phyloP scores from a whole-genome alignment of 1,284 basidiomycete species.

The Volvariella volvacea region DNA sequence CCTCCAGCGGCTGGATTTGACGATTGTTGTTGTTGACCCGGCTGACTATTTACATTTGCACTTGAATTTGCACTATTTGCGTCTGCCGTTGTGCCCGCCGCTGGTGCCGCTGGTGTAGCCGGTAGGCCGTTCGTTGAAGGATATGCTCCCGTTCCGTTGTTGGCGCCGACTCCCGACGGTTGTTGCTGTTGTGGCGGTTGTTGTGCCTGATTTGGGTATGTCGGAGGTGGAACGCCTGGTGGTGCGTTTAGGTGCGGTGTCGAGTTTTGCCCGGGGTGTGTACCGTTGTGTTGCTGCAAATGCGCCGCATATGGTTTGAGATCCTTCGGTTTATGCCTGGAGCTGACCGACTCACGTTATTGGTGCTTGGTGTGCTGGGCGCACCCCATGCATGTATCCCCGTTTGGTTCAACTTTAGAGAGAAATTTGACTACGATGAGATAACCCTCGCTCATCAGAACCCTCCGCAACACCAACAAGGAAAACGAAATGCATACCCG shows the following conservation, averaged over 20 bases:
- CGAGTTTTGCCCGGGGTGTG: conserved; percentile 28
- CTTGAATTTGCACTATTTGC: conserved; percentile 16
- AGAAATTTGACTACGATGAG: conserved; percentile 52
- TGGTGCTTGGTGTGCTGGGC: conserved; percentile 28
- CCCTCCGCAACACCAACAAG: conserved; percentile 12
- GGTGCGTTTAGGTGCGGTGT: conserved; percentile 42
- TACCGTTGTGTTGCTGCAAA: conserved; percentile 25
- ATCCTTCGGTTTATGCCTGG: no score
- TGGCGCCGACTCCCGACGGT: conserved; percentile 23
- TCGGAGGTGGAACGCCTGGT: conserved; percentile 47
- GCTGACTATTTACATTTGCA: conserved; percentile 20
- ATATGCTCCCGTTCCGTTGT: conserved; percentile 27
- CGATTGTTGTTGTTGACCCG: conserved; percentile 14
- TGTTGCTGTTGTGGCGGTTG: conserved; percentile 22
- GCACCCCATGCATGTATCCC: conserved; percentile 62
- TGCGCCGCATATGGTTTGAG: no score
- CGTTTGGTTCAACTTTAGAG: conserved; percentile 55
- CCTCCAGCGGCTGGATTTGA: no score
- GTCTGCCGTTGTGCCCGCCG: conserved; percentile 14
- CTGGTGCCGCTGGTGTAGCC: conserved; percentile 14
- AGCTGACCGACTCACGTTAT: conserved; percentile 14
- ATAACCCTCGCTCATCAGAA: no score
- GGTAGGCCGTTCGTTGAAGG: conserved; percentile 31
- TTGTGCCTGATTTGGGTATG: conserved; percentile 15
- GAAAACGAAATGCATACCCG: conserved; percentile 43